Base-by-base conservation (phyloP, 2,329 filamentous ascomycete genomes). In the Cladosporium sp. region DNA sequence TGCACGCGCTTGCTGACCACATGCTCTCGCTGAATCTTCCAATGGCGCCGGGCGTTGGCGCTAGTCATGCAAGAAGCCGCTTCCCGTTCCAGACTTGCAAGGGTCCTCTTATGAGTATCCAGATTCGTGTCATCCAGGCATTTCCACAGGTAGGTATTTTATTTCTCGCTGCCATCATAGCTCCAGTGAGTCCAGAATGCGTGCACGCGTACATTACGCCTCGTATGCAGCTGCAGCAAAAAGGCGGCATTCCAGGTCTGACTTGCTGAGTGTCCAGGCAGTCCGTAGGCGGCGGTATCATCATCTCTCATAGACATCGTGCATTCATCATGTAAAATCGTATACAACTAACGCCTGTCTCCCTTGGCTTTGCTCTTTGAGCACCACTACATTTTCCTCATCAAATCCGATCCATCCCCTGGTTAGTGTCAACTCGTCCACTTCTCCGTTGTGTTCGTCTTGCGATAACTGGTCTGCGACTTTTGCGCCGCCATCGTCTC, bases 371-470 rank as follows among this genome's bases (percentile, higher is more conserved):
- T 80, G 79, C 68, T 92, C 86, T 56, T 87, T 84, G 43, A 95
- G 73, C 36, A 95, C 82, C 54, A 95, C 84, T n/a, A 95, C 86
- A 71, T 89, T 89, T 67, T 95, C 88, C 38, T 95, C 88, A 61
- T 95, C 89, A 61, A 95, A 95, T 0, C 88, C 88, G 7, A 95
- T 82, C 80, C 86, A 92, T 45, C 77, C 76, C 53, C 75, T 68
- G 33, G 71, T 76, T 4, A 75, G 65, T 4, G 69, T 67, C 12
- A 72, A 56, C 39, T 65, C 63, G 7, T 48, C 43, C 9, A 35
- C n/a, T 11, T 48, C 43, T 12, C 4, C 27, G 11, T 39, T 35
- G 4, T 18, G 2, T 16, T 22, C 43, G 32, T 40, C n/a, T 16
- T 7, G 27, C 11, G 19, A 15, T 15, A 12, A 19, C 7, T 9